These are phyloP conservation scores for Aspergillus proliferans DNA, from an alignment of 2,329 filamentous ascomycete genomes.

Conservation along the genomic window DNA sequence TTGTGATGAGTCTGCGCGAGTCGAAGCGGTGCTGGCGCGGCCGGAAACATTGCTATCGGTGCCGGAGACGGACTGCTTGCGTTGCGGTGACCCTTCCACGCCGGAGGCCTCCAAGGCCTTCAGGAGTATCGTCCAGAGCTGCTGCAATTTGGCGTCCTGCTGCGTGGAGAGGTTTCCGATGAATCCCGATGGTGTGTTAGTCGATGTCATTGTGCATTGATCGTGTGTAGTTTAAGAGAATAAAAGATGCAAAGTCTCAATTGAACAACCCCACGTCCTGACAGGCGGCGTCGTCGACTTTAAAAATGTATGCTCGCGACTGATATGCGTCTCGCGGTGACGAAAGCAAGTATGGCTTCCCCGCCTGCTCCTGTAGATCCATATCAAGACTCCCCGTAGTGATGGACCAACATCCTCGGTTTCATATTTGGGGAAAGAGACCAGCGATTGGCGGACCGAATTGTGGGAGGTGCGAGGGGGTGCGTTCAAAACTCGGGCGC, in stretches of 20 bases:
- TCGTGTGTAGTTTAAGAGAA: not conserved
- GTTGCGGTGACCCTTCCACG: constrained; percentile 22
- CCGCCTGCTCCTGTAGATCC: not conserved
- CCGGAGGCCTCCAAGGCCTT: constrained; percentile 43
- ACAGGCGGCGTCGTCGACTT: not conserved
- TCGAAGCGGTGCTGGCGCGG: constrained; percentile 70
- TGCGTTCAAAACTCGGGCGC: not conserved
- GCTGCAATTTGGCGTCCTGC: constrained; percentile 77
- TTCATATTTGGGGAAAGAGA: not conserved
- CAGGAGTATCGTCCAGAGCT: constrained; percentile 73
- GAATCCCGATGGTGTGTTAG: constrained; percentile 48
- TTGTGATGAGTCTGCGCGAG: constrained; percentile 13
- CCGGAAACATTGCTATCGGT: constrained; percentile 37
- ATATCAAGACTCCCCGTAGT: not conserved
- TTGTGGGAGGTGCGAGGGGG: not conserved
- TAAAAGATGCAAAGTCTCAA: not conserved
- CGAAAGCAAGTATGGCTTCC: not conserved
- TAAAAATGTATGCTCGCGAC: not conserved
- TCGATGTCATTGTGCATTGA: not conserved
- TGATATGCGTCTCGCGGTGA: not conserved
- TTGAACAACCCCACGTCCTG: not conserved
- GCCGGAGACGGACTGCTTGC: constrained; percentile 33
- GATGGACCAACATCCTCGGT: not conserved
- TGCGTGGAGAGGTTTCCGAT: constrained; percentile 78
- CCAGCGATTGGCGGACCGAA: not conserved